phyloP scores from a whole-genome alignment of 2,329 filamentous ascomycete species.

The Harringtonia aguacate region DNA sequence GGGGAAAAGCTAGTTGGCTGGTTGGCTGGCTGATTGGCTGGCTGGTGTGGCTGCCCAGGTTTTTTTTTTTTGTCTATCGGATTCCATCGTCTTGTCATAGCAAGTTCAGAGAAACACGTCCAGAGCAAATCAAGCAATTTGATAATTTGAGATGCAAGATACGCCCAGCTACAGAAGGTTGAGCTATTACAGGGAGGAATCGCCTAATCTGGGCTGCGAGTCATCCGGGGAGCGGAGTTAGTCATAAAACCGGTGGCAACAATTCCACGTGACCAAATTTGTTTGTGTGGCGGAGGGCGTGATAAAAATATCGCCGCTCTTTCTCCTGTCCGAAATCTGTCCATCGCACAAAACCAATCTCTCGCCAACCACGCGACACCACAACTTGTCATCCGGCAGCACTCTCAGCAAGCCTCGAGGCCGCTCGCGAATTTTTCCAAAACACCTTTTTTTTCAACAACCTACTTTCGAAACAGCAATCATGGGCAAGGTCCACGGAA shows the following conservation, averaged over 20 bases:
- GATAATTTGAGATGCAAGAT: too few species aligned
- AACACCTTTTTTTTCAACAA: background rate
- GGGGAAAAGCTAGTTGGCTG: background rate
- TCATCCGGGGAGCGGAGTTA: background rate
- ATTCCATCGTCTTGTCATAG: background rate
- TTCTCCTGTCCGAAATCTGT: too few species aligned
- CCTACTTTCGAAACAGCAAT: background rate
- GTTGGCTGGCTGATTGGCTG: background rate
- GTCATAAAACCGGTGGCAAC: background rate
- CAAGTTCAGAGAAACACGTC: background rate
- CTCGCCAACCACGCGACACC: too few species aligned
- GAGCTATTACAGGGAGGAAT: too few species aligned
- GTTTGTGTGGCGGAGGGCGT: background rate
- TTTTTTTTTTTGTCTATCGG: background rate
- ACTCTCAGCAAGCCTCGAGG: too few species aligned
- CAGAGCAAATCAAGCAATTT: background rate
- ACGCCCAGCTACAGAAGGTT: too few species aligned
- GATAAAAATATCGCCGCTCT: background rate
- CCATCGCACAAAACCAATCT: too few species aligned
- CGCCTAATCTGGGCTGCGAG: too few species aligned
- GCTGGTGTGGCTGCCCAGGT: background rate
- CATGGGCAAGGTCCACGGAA: conserved; percentile 15
- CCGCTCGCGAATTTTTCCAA: background rate
- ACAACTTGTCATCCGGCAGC: too few species aligned
- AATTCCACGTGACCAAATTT: background rate